Conservation (phyloP, 2,329 filamentous ascomycete species). For the Alternaria sp. region DNA sequence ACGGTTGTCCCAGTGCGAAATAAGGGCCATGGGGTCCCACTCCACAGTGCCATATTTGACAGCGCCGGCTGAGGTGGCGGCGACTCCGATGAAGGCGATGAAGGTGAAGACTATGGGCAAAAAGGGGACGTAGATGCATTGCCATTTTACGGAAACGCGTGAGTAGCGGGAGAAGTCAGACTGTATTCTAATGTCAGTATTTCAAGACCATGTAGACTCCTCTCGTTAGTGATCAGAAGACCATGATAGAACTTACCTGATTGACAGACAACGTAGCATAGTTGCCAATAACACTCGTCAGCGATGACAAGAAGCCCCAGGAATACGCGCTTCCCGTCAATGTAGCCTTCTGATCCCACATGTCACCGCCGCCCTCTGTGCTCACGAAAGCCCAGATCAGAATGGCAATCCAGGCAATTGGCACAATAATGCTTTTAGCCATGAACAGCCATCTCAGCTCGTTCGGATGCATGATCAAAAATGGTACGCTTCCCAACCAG, state of each 20-base stretch:
- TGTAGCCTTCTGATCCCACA: slow-evolving; percentile 57
- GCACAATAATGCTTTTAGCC: slow-evolving; percentile 58
- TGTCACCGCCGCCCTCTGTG: slow-evolving; percentile 60
- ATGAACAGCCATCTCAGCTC: slow-evolving; percentile 64
- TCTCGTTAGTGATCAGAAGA: background rate
- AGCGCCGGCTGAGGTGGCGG: slow-evolving; percentile 64
- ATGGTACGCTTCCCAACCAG: slow-evolving; percentile 63
- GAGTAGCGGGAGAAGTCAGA: slow-evolving; percentile 66
- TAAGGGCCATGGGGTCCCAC: slow-evolving; percentile 56
- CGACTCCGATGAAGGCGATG: slow-evolving; percentile 65
- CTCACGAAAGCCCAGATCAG: slow-evolving; percentile 69
- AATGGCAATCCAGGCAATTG: slow-evolving; percentile 68
- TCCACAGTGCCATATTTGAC: slow-evolving; percentile 59
- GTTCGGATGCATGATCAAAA: slow-evolving; percentile 65
- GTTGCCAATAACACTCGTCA: slow-evolving; percentile 60
- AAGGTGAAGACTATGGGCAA: slow-evolving; percentile 63
- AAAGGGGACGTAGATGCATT: slow-evolving; percentile 60
- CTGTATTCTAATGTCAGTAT: slow-evolving; percentile 39
- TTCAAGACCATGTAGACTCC: slow-evolving; percentile 14
- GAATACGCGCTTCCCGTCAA: slow-evolving; percentile 61
- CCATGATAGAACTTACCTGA: slow-evolving; percentile 42
- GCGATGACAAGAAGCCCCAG: slow-evolving; percentile 62
- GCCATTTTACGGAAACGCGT: slow-evolving; percentile 58
- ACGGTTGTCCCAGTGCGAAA: slow-evolving; percentile 50
- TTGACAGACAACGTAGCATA: slow-evolving; percentile 63